These are phyloP conservation scores for Malbranchea cinnamomea DNA, from an alignment of 2,329 filamentous ascomycete species.

Conservation along the genomic window DNA sequence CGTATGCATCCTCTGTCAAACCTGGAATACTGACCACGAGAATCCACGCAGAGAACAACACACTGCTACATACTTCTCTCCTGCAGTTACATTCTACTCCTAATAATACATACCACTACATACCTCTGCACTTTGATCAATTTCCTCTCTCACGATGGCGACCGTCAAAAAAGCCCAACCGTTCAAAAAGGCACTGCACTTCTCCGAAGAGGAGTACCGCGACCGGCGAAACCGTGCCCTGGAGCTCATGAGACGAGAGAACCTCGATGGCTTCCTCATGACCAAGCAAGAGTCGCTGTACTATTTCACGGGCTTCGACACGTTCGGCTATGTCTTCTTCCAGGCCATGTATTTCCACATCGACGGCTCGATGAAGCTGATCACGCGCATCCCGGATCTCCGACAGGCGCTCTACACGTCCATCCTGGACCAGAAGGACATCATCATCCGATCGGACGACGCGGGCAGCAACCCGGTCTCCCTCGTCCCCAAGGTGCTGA, in stretches of 20 bases:
- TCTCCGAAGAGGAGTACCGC: conserved; percentile 15
- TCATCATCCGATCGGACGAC: conserved; percentile 18
- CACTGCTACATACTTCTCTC: too few relatives aligned
- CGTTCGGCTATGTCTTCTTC: conserved; percentile 24
- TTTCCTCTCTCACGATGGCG: too few relatives aligned
- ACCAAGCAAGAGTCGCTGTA: conserved; percentile 21
- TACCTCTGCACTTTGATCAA: too few relatives aligned
- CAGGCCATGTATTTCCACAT: conserved; percentile 24
- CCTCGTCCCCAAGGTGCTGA: conserved; percentile 16
- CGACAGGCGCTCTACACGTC: conserved; percentile 22
- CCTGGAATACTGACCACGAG: too few relatives aligned
- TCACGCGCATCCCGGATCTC: conserved; percentile 18
- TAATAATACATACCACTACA: too few relatives aligned
- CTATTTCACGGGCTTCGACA: conserved; percentile 21
- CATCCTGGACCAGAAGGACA: conserved; percentile 16
- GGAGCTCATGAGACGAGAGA: conserved; percentile 18
- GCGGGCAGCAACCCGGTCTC: conserved; percentile 18
- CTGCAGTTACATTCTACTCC: too few relatives aligned
- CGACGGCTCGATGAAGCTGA: conserved; percentile 19
- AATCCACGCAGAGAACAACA: too few relatives aligned
- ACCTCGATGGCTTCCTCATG: conserved; percentile 21
- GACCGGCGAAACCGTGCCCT: conserved; percentile 13
- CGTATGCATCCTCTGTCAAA: too few relatives aligned
- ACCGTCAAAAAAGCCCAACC: conserved; percentile 11
- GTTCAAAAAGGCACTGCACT: conserved; percentile 18